A percentile compares a stretch with the other conserved stretches of the same genome.
Evolutionary conservation across 108 stramenopile species (phyloP).

Genomic region (Nitzschia sp.): DNA sequence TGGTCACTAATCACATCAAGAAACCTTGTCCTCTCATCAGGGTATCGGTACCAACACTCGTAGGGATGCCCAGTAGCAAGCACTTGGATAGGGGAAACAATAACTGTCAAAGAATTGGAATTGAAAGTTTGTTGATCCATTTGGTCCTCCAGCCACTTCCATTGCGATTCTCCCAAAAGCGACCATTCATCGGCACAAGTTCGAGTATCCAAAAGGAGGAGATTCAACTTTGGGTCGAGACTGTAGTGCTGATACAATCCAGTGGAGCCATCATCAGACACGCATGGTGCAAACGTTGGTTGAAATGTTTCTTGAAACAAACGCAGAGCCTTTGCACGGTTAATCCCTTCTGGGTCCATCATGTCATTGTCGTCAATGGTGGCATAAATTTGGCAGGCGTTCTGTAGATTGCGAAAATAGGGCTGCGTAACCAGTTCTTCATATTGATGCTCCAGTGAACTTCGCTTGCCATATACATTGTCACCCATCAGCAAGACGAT

Average conservation of each 20-base stretch:
- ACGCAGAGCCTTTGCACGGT: not conserved
- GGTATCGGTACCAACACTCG: not conserved
- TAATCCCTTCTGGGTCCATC: not conserved
- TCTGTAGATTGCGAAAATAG: not conserved
- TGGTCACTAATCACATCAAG: not conserved
- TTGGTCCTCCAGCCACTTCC: not conserved
- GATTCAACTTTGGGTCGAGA: not conserved
- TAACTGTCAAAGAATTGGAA: not conserved
- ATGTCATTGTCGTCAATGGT: not conserved
- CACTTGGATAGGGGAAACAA: not conserved
- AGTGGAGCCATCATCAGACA: not conserved
- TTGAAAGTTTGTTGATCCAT: not conserved
- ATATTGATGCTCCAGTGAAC: not conserved
- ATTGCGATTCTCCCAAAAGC: not conserved
- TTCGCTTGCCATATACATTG: conserved; percentile 1
- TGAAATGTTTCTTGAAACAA: not conserved
- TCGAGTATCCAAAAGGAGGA: not conserved
- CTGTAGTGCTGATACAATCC: not conserved
- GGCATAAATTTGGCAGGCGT: not conserved
- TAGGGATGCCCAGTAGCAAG: not conserved
- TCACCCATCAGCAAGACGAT: not conserved
- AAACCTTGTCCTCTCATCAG: not conserved
- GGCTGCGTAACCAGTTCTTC: not conserved
- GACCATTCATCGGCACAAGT: not conserved
- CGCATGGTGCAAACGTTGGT: not conserved